Conservation (phyloP, 345 rosid species). For the Mallotus nudiflorus region DNA sequence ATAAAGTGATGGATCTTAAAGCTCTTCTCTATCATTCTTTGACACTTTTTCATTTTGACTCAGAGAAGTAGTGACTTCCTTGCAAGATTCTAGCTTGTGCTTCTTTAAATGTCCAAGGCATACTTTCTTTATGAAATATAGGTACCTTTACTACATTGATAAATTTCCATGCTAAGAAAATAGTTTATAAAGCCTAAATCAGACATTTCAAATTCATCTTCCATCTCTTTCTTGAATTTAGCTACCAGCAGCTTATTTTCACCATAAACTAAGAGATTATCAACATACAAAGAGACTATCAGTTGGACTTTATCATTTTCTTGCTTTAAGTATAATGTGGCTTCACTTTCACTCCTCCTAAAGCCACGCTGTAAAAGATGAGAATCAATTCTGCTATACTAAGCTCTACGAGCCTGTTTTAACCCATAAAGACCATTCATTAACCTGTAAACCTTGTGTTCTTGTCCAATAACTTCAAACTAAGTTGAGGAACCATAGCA, state of each 20-base stretch:
- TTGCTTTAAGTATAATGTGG: not conserved
- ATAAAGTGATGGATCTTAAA: not conserved
- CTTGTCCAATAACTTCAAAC: not conserved
- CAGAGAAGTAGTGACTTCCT: no score
- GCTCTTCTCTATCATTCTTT: not conserved
- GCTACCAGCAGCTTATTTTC: no score
- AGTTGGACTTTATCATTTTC: not conserved
- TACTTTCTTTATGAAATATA: not conserved
- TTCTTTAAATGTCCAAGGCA: not conserved
- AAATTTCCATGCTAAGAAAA: no score
- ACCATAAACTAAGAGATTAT: not conserved
- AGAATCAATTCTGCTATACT: not conserved
- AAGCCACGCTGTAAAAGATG: no score
- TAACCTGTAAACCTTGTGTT: not conserved
- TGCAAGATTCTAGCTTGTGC: not conserved
- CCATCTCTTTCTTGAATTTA: no score
- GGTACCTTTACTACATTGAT: no score
- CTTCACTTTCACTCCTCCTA: no score
- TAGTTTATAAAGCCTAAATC: no score
- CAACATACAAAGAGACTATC: not conserved
- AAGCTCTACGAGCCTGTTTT: constrained; percentile 1
- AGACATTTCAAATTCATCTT: no score
- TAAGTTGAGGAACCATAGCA: not conserved
- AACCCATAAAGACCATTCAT: not conserved
- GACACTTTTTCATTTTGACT: not conserved